A percentile compares a stretch with the other conserved stretches of the same genome.
phyloP scores from a whole-genome alignment of 495 filamentous ascomycete genomes.

The Penicillium subrubescens region DNA sequence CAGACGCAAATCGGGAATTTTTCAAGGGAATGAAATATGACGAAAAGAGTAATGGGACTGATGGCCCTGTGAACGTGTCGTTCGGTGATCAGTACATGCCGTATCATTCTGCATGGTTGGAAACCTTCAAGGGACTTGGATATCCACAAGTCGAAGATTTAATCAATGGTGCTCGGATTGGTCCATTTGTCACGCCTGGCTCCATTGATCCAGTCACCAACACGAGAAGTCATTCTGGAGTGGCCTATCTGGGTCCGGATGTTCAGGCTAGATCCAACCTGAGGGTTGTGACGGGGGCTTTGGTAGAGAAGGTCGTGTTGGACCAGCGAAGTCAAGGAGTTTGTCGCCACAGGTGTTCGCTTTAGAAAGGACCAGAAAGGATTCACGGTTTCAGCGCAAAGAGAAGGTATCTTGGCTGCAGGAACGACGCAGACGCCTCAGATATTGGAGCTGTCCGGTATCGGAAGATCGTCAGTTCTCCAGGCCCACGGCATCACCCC shows the following conservation, averaged over 20 bases:
- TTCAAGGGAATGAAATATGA: constrained; percentile 31
- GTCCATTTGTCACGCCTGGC: constrained; percentile 41
- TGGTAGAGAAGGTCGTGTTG: constrained; percentile 49
- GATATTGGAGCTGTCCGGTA: constrained; percentile 64
- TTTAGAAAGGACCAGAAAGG: constrained; percentile 32
- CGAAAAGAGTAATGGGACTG: constrained; percentile 28
- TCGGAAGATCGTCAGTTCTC: constrained; percentile 41
- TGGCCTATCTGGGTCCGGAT: constrained; percentile 38
- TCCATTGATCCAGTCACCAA: constrained; percentile 44
- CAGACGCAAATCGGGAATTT: constrained; percentile 5
- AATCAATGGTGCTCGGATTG: constrained; percentile 13
- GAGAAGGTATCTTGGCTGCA: constrained; percentile 61
- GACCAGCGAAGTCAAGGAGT: constrained; percentile 29
- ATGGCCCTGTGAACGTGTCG: constrained; percentile 45
- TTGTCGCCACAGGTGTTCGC: constrained; percentile 26
- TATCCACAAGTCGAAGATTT: constrained; percentile 12
- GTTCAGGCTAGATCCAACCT: constrained; percentile 46
- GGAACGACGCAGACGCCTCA: constrained; percentile 57
- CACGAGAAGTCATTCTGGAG: constrained; percentile 39
- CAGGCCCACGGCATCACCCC: constrained; percentile 13
- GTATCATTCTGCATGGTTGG: constrained; percentile 40
- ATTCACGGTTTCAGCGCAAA: constrained; percentile 45
- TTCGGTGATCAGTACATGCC: constrained; percentile 38
- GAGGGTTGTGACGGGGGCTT: constrained; percentile 45
- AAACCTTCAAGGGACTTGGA: constrained; percentile 14